Base-by-base conservation (phyloP, 108 stramenopile species). In the Discostella stelligeroides region DNA sequence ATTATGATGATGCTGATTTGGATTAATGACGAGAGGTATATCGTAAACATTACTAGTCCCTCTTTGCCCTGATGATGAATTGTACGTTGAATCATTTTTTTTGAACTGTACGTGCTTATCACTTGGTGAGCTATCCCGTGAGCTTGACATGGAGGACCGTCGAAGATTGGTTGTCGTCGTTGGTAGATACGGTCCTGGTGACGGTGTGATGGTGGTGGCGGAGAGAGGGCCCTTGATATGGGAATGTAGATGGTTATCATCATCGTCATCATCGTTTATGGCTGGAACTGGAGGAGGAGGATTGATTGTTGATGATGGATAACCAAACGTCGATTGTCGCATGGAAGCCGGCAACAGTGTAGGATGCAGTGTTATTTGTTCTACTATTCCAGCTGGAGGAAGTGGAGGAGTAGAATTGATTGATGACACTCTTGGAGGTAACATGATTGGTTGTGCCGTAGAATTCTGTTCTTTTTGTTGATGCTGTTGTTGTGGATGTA, bases 401-500 rank as follows among this genome's bases (percentile, higher is more conserved):
- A 6, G 39, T 37, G n/a, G n/a, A n/a, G n/a, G n/a, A n/a, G 37
- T 20, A 20, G 17, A 17, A 58, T 27, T 39, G 34, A 15, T 4
- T 17, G 7, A 2, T 56, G 15, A 7, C 13, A 15, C 24, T 5
- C 37, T 58, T 8, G 13, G 34, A 37, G 18, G 38, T 38, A 20
- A 17, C 37, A 58, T 41, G 3, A 37, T 40, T 58, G 57, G 39
- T 58, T 58, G 57, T 58, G n/a, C n/a, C n/a, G n/a, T n/a, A n/a
- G n/a, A n/a, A n/a, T n/a, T n/a, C n/a, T n/a, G n/a, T n/a, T n/a
- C n/a, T n/a, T n/a, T n/a, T n/a, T n/a, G 10, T n/a, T 66, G 66
- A 23, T 66, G 51, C 7, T 53, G 39, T 28, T 66, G 66, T 0
- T 66, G 54, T 38, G 39, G 53, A 54, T 55, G 38, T 24, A 17